A percentile compares a stretch with the other conserved stretches of the same genome.
Conservation (phyloP, 2,329 filamentous ascomycete genomes). For the Lachnellula cervina region DNA sequence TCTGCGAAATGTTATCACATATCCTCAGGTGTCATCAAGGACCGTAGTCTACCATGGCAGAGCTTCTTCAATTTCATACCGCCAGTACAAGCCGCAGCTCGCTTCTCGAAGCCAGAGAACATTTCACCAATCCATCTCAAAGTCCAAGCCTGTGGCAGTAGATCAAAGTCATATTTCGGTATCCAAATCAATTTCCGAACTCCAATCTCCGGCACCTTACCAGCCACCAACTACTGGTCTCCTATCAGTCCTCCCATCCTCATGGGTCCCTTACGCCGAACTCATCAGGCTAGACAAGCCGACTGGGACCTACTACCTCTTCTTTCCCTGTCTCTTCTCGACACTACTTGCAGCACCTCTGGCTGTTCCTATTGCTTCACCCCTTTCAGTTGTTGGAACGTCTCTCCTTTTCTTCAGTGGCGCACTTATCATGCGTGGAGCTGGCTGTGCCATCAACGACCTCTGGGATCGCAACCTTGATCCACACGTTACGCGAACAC, state of each 20-base stretch:
- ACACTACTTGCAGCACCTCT: conserved; percentile 75
- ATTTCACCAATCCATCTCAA: not conserved
- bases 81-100: not conserved
- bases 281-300: conserved; percentile 78
- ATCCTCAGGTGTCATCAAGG: not conserved
- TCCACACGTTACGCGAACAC: conserved; percentile 70
- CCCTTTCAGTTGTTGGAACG: conserved; percentile 58
- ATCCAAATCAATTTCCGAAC: not conserved
- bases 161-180: not conserved
- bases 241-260: conserved; percentile 61
- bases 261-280: conserved; percentile 76
- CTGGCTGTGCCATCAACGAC: conserved; percentile 86
- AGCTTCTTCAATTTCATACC: not conserved
- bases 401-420: conserved; percentile 68
- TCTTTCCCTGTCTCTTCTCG: conserved; percentile 80
- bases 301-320: conserved; percentile 77
- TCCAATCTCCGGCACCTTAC: conserved; percentile 39
- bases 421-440: conserved; percentile 79
- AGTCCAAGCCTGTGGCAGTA: not conserved
- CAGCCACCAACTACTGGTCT: conserved; percentile 66
- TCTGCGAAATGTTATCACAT: not conserved
- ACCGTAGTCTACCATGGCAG: not conserved
- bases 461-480: conserved; percentile 87
- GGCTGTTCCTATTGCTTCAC: conserved; percentile 53
- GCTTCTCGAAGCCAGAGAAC: not conserved